Percentiles rank a stretch among this genome's conserved stretches.
Conservation (phyloP, 495 filamentous ascomycete species). For the Niebla homalea region DNA sequence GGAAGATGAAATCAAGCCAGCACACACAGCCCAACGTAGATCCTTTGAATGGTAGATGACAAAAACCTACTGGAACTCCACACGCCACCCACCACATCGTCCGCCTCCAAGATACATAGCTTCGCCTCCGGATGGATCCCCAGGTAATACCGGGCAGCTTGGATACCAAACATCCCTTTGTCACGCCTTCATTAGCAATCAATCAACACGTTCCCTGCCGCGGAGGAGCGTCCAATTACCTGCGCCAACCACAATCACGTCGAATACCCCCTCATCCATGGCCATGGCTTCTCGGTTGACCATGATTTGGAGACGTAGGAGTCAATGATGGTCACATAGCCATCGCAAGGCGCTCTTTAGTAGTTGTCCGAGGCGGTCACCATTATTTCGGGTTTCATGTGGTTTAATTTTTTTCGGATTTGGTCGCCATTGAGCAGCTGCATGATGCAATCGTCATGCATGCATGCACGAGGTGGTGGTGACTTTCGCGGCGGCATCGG, state of each 20-base stretch:
- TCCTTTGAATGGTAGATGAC: background rate
- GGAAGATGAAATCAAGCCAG: background rate
- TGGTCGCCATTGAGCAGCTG: no score
- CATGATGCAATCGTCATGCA: no score
- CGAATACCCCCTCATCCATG: background rate
- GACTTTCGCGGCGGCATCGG: no score
- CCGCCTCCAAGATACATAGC: conserved; percentile 18
- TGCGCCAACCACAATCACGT: conserved; percentile 14
- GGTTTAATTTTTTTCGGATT: no score
- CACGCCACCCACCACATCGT: conserved; percentile 20
- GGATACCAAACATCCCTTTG: conserved; percentile 19
- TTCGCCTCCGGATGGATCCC: conserved; percentile 16
- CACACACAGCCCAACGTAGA: background rate
- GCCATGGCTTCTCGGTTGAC: background rate
- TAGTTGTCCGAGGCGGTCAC: no score
- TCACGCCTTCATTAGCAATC: background rate
- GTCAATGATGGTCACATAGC: no score
- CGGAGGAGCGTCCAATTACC: background rate
- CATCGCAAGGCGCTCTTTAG: no score
- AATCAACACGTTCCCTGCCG: background rate
- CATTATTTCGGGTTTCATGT: no score
- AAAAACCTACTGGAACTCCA: conserved; percentile 19
- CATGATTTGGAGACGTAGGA: no score
- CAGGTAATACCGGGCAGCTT: conserved; percentile 23
- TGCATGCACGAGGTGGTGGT: no score